phyloP scores from a whole-genome alignment of 192 early-diverging fungal genomes.

The Thamnidium elegans region DNA sequence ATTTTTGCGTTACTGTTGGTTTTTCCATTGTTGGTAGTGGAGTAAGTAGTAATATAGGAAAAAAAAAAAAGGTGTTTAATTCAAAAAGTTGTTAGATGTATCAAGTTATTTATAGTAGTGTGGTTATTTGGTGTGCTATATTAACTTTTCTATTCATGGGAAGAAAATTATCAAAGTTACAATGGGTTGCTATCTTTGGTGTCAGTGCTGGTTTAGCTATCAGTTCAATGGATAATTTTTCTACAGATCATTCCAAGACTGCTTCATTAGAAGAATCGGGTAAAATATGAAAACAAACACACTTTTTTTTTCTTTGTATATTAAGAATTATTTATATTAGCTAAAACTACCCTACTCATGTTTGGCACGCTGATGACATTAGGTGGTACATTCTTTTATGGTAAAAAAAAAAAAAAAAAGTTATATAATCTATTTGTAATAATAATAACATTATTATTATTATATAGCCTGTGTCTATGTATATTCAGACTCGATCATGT shows the following conservation, averaged over 20 bases:
- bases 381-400: constrained; percentile 51
- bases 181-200: constrained; percentile 55
- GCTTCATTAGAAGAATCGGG: neutral
- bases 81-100: constrained; percentile 44
- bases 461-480: constrained; percentile 55
- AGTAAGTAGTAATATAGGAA: constrained; percentile 40
- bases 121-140: constrained; percentile 65
- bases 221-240: constrained; percentile 45
- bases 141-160: constrained; percentile 52
- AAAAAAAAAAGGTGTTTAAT: neutral
- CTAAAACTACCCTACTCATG: constrained; percentile 25
- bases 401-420: constrained; percentile 15
- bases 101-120: constrained; percentile 59
- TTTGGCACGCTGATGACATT: constrained; percentile 53
- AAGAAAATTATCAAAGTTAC: constrained; percentile 42
- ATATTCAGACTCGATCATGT: constrained; percentile 49
- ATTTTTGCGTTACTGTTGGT: constrained; percentile 52
- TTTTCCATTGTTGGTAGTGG: constrained; percentile 60
- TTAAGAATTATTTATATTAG: constrained; percentile 14
- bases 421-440: neutral
- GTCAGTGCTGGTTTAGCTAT: constrained; percentile 50
- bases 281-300: neutral
- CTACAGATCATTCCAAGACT: neutral
- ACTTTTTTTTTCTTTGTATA: no score
- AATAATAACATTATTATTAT: neutral